Percentiles rank a stretch among this genome's conserved stretches.
These are phyloP conservation scores for Fusarium praegraminearum DNA, from an alignment of 2,329 filamentous ascomycete genomes.

Conservation along the genomic window DNA sequence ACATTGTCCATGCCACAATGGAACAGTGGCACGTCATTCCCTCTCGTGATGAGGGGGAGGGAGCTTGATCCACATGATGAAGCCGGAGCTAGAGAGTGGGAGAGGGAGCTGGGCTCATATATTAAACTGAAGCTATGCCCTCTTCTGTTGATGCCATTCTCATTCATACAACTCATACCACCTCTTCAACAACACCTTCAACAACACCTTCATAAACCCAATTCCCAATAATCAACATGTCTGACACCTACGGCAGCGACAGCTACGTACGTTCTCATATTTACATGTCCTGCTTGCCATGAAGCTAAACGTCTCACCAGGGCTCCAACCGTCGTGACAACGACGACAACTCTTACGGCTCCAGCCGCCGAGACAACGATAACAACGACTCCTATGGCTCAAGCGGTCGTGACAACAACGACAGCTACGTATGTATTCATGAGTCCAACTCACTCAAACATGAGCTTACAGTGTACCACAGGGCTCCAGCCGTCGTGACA, in stretches of 20 bases:
- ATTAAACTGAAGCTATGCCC: constrained; percentile 40
- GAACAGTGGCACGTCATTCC: constrained; percentile 44
- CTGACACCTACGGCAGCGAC: constrained; percentile 59
- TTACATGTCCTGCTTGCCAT: not conserved
- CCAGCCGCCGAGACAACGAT: constrained; percentile 3
- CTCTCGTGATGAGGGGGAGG: constrained; percentile 14
- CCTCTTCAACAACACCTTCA: not conserved
- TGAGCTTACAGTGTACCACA: constrained; percentile 12
- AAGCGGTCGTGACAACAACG: constrained; percentile 5
- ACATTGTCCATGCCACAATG: constrained; percentile 34
- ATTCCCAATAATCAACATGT: constrained; percentile 54
- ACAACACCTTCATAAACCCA: not conserved
- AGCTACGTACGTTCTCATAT: constrained; percentile 43
- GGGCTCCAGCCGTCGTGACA: constrained; percentile 33
- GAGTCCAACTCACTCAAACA: no score
- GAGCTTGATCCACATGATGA: constrained; percentile 34
- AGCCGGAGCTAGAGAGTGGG: constrained; percentile 20
- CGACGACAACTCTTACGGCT: constrained; percentile 17
- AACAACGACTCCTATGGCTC: constrained; percentile 22
- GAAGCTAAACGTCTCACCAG: constrained; percentile 19
- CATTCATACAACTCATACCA: constrained; percentile 12
- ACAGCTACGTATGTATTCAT: constrained; percentile 23
- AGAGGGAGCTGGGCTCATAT: constrained; percentile 31
- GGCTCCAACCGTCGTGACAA: constrained; percentile 38
- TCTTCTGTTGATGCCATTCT: not conserved